Evolutionary conservation across 2,329 filamentous ascomycete species (phyloP), one percentile per base, ranked within the genome.

Genomic region (Colletotrichum gigasporum): DNA sequence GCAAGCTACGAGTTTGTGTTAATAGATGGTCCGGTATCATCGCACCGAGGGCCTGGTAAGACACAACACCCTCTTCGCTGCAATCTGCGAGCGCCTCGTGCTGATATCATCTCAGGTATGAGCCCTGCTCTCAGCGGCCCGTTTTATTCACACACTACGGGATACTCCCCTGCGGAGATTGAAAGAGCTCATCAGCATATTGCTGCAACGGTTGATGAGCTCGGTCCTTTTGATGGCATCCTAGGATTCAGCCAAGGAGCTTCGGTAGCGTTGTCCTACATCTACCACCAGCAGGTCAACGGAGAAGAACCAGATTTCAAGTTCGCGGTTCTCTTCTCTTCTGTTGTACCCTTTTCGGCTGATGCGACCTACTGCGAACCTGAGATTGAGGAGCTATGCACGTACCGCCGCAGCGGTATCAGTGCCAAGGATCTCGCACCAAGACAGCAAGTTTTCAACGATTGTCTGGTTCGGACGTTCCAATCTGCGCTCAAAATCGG

Each of bases 161-260:
- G 59, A 4, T 62, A 62, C 34, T 50, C 59, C 2, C 52, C 59
- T 3, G 5, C 22, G 5, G 59, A 62, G 10, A 62, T 62, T 6
- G 18, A 41, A 4, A 28, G 35, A 1, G 59, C 59, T 4, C 59
- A 62, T 39, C 34, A 62, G 3, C 18, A 62, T 4, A 42, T 57
- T 11, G 59, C 59, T 2, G 9, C 59, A 5, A 57, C 52, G 2
- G 50, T 70, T 11, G 52, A 41, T 12, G 57, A 62, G 14, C 42
- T 68, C 14, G 69, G 69, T 3, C 69, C 69, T 0, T 70, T 70
- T n/a, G 69, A 71, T 35, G 68, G 59, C 16, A 52, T 67, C 16
- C 5, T 71, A 7, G 68, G 69, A n/a, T 71, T 71, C 45, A 69
- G 68, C 12, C 65, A 69, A 37, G 69, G 69, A 2, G 68, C 66